A percentile compares a stretch with the other conserved stretches of the same genome.
phyloP scores from a whole-genome alignment of 1,139 yeast species.

The Yamadazyma taylorii region DNA sequence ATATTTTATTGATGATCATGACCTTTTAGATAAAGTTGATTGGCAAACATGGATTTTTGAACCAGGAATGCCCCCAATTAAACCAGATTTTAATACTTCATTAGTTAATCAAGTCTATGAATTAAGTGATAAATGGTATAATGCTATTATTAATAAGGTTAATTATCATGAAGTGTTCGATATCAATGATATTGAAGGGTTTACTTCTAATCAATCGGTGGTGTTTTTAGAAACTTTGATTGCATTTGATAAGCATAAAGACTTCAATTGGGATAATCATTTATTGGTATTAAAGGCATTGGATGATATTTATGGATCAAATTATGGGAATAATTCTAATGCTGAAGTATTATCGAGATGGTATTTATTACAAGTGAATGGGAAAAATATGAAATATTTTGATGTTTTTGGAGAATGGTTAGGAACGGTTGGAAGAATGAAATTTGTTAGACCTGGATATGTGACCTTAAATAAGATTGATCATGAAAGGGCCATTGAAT shows the following conservation, averaged over 20 bases:
- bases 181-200: slow-evolving; percentile 48
- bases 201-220: slow-evolving; percentile 74
- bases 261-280: slow-evolving; percentile 40
- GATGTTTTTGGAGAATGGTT: slow-evolving; percentile 69
- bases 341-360: slow-evolving; percentile 83
- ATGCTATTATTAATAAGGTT: slow-evolving; percentile 22
- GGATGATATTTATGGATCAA: slow-evolving; percentile 41
- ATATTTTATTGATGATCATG: slow-evolving; percentile 51
- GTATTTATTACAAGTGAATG: slow-evolving; percentile 62
- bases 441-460: slow-evolving; percentile 87
- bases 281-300: slow-evolving; percentile 39
- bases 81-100: slow-evolving; percentile 75
- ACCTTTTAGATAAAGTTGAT: slow-evolving; percentile 62
- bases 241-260: slow-evolving; percentile 30
- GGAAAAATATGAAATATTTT: slow-evolving; percentile 46
- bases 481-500: slow-evolving; percentile 60
- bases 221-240: slow-evolving; percentile 71
- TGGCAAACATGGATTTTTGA: slow-evolving; percentile 82
- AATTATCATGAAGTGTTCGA: slow-evolving; percentile 18
- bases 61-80: slow-evolving; percentile 82
- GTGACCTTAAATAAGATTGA: slow-evolving; percentile 63
- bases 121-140: slow-evolving; percentile 67
- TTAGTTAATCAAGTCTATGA: slow-evolving; percentile 71
- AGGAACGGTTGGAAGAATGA: slow-evolving; percentile 93
- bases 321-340: slow-evolving; percentile 55